Percentiles rank a stretch among this genome's conserved stretches.
Evolutionary conservation across 202 grass and related monocot species (phyloP).

Genomic region (Sporobolus alterniflorus): DNA sequence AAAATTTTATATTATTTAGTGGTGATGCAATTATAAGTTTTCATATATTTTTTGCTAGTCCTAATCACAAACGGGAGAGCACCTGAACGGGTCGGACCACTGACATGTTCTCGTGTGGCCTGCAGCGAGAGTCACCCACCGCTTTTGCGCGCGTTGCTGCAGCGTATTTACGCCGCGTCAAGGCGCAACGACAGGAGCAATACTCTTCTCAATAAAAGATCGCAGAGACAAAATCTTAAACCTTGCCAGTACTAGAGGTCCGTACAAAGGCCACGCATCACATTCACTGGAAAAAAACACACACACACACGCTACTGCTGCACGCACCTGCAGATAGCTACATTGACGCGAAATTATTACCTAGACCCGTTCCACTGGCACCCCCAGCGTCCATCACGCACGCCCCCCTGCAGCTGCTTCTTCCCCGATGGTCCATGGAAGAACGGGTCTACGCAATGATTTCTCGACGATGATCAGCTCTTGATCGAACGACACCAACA

Average conservation of each 20-base stretch:
- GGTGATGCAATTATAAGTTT: too few species aligned
- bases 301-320: background rate
- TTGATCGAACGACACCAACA: constrained; percentile 24
- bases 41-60: too few species aligned
- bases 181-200: constrained; percentile 33
- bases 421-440: constrained; percentile 39
- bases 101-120: background rate
- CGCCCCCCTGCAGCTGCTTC: background rate
- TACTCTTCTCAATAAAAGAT: constrained; percentile 36
- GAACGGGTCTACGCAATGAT: constrained; percentile 65
- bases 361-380: constrained; percentile 73
- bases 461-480: constrained; percentile 42
- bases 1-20: too few species aligned
- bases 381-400: constrained; percentile 15
- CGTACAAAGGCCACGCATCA: constrained; percentile 18
- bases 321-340: background rate
- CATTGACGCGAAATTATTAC: constrained; percentile 61
- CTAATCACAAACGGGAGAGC: too few species aligned
- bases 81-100: too few species aligned
- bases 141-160: constrained; percentile 1
- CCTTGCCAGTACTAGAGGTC: constrained; percentile 34
- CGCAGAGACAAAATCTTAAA: constrained; percentile 57
- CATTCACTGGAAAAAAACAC: constrained; percentile 29
- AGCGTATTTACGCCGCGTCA: constrained; percentile 32
- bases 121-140: background rate